Evolutionary conservation across 306 rosid species (phyloP).

Genomic region (Begonia fuchsioides): DNA sequence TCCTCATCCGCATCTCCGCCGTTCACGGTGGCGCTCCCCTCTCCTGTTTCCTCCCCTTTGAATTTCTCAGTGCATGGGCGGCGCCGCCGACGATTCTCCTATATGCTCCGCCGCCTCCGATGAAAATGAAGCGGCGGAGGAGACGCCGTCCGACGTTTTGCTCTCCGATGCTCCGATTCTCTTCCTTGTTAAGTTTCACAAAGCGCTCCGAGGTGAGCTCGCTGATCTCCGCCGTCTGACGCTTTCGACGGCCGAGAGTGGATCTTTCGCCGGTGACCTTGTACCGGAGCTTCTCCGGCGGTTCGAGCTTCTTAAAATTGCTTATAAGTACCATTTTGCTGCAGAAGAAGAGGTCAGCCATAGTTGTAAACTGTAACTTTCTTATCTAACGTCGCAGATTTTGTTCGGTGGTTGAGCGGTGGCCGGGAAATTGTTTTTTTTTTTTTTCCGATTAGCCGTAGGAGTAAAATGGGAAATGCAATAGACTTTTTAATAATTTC

Average conservation of each 20-base stretch:
- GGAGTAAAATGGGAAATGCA: no score
- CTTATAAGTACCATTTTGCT: slow-evolving; percentile 48
- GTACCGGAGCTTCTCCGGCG: slow-evolving; percentile 33
- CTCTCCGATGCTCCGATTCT: slow-evolving; percentile 50
- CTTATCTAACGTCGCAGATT: no score
- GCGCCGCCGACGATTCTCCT: slow-evolving; percentile 17
- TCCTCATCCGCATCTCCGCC: slow-evolving; percentile 17
- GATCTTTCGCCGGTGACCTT: slow-evolving; percentile 7
- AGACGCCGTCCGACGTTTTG: slow-evolving; percentile 2
- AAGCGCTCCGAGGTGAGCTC: slow-evolving; percentile 61
- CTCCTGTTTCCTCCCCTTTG: background rate
- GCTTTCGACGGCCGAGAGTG: slow-evolving; percentile 27
- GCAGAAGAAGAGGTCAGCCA: slow-evolving; percentile 70
- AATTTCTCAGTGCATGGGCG: slow-evolving; percentile 49
- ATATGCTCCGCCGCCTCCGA: slow-evolving; percentile 12
- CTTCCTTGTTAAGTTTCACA: slow-evolving; percentile 50
- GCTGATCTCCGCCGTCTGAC: slow-evolving; percentile 27
- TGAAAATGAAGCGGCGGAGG: slow-evolving; percentile 6
- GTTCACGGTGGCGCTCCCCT: slow-evolving; percentile 35
- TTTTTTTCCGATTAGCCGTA: no score
- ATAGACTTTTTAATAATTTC: no score
- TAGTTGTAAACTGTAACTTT: no score
- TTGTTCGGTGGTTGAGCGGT: no score
- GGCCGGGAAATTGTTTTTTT: no score
- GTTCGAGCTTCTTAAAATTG: slow-evolving; percentile 59